A percentile compares a stretch with the other conserved stretches of the same genome.
Conservation (phyloP, 2,329 filamentous ascomycete species). For the Monosporascus sp. region DNA sequence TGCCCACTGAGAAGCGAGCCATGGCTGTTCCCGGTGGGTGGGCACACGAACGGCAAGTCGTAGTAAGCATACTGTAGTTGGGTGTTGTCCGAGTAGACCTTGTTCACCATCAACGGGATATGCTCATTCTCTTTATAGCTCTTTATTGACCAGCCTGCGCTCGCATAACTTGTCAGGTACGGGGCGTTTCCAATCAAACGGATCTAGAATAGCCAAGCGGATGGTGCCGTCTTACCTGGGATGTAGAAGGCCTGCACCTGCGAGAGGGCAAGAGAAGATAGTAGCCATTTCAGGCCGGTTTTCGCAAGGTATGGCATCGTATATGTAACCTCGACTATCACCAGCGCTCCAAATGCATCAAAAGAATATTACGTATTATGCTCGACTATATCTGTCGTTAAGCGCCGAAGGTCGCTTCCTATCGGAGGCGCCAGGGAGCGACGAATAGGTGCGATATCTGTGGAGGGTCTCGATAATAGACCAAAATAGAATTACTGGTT, state of each 20-base stretch:
- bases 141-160: slow-evolving; percentile 70
- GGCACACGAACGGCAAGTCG: slow-evolving; percentile 82
- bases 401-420: no score
- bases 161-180: slow-evolving; percentile 9
- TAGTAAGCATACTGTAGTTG: slow-evolving; percentile 90
- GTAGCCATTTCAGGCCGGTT: slow-evolving; percentile 35
- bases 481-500: neutral
- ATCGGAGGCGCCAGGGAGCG: neutral
- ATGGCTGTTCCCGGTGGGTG: slow-evolving; percentile 62
- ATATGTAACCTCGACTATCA: slow-evolving; percentile 7
- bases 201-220: neutral
- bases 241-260: slow-evolving; percentile 71
- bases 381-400: slow-evolving; percentile 1
- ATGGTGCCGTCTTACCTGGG: slow-evolving; percentile 55
- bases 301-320: slow-evolving; percentile 20
- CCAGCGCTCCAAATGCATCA: slow-evolving; percentile 13
- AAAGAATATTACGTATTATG: slow-evolving; percentile 1
- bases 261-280: slow-evolving; percentile 41
- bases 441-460: neutral
- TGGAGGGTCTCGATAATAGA: neutral
- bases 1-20: slow-evolving; percentile 69
- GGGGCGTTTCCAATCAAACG: slow-evolving; percentile 2
- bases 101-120: slow-evolving; percentile 85
- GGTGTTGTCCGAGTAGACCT: slow-evolving; percentile 83
- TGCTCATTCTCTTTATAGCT: slow-evolving; percentile 71